A percentile compares a stretch with the other conserved stretches of the same genome.
phyloP scores from a whole-genome alignment of 495 filamentous ascomycete genomes.

The Annulohypoxylon moriforme region DNA sequence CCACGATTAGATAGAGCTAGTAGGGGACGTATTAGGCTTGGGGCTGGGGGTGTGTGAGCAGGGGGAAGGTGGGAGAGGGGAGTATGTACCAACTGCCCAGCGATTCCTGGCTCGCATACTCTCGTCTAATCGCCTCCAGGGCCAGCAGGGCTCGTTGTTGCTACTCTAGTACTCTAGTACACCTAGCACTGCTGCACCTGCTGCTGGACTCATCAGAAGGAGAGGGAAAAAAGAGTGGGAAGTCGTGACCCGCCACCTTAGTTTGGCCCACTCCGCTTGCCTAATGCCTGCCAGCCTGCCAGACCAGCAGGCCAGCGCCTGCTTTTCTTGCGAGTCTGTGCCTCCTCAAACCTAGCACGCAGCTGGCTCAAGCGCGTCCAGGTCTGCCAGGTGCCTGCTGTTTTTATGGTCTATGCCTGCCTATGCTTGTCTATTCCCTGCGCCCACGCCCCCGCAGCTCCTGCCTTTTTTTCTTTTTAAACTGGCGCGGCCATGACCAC shows the following conservation, averaged over 20 bases:
- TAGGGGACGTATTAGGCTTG: slow-evolving; percentile 26
- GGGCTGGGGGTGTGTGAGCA: slow-evolving; percentile 31
- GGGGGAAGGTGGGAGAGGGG: slow-evolving; percentile 23
- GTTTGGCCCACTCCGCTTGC: slow-evolving; percentile 28
- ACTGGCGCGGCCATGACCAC: slow-evolving; percentile 55
- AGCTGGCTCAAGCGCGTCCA: neutral
- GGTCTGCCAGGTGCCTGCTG: neutral
- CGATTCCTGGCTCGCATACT: slow-evolving; percentile 21
- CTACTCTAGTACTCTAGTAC: no score
- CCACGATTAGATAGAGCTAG: slow-evolving; percentile 46
- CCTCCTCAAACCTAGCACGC: neutral
- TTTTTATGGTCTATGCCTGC: neutral
- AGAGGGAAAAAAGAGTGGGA: slow-evolving; percentile 36
- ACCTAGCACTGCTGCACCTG: neutral
- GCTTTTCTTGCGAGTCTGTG: slow-evolving; percentile 4
- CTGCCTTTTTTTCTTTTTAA: slow-evolving; percentile 54
- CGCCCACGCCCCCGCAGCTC: slow-evolving; percentile 61
- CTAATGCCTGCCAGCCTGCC: slow-evolving; percentile 7
- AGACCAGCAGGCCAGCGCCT: neutral
- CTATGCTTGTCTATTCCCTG: slow-evolving; percentile 25
- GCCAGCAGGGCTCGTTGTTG: neutral
- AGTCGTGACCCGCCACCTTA: slow-evolving; percentile 36
- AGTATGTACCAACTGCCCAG: slow-evolving; percentile 25
- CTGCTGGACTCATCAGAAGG: slow-evolving; percentile 16
- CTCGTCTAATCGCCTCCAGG: neutral